phyloP scores from a whole-genome alignment of 2,329 filamentous ascomycete genomes.

The Colletotrichum higginsianum region DNA sequence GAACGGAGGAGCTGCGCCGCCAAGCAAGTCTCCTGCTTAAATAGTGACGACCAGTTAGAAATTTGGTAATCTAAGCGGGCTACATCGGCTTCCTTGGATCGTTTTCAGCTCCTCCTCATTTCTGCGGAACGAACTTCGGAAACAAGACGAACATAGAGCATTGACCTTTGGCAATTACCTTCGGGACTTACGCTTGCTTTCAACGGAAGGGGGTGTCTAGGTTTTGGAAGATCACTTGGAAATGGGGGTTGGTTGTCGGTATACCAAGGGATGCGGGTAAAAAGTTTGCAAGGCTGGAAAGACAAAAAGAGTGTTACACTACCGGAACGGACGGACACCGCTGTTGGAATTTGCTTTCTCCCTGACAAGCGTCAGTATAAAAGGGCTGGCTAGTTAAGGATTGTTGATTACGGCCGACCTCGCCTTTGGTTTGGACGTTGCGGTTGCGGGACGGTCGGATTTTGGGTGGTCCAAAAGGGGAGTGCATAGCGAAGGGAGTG shows the following conservation, averaged over 20 bases:
- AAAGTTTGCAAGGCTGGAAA: conserved; percentile 59
- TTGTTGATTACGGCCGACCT: conserved; percentile 42
- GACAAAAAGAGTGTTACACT: conserved; percentile 56
- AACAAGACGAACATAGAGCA: conserved; percentile 61
- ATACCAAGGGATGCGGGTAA: conserved; percentile 49
- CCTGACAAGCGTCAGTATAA: conserved; percentile 45
- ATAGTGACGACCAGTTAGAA: conserved; percentile 34
- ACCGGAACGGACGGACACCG: conserved; percentile 46
- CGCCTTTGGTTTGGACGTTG: conserved; percentile 46
- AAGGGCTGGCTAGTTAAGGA: conserved; percentile 43
- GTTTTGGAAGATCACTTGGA: conserved; percentile 61
- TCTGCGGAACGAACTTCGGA: conserved; percentile 55
- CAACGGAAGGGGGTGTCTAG: conserved; percentile 54
- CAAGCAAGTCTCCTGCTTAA: conserved; percentile 74
- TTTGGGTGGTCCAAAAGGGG: conserved; percentile 40
- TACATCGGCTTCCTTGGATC: conserved; percentile 49
- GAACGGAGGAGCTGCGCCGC: conserved; percentile 71
- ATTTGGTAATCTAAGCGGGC: conserved; percentile 43
- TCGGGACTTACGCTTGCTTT: conserved; percentile 60
- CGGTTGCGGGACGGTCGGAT: conserved; percentile 48
- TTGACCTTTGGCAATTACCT: conserved; percentile 61
- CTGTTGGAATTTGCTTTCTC: conserved; percentile 49
- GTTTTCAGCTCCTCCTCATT: conserved; percentile 46
- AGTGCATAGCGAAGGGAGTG: conserved; percentile 62
- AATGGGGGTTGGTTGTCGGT: conserved; percentile 48